Evolutionary conservation across 139 green algal species (phyloP), one percentile per base, ranked within the genome.

Genomic region (Chlamydomonas applanata): DNA sequence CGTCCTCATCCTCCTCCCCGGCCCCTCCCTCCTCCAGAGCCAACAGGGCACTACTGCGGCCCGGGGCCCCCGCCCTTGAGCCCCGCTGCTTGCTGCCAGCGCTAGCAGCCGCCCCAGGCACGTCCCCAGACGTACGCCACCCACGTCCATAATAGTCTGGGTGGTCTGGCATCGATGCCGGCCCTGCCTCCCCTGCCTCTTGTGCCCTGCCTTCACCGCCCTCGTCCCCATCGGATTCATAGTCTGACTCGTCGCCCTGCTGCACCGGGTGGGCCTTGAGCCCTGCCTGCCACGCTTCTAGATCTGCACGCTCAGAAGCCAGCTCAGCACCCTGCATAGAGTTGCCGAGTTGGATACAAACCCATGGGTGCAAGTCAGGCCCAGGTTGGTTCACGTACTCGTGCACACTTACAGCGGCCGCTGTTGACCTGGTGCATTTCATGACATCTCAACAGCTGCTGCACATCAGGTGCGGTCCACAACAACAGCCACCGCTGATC

Each of bases 141-240:
- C 85, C 85, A 20, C 59, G 69, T 4, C 85, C 83, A 72, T 89
- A 57, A 49, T 89, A 91, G 46, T 89, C 73, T 24, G 81, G 76
- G 30, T 91, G 86, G 53, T 91, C 86, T 13, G 73, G 74, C 70
- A 80, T 79, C 0, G 44, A 11, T 17, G 29, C 72, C 44, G 65
- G 20, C 60, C 76, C 25, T 13, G 36, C 49, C 27, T 44, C 4
- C 13, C 33, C 61, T 68, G 53, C 68, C 69, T 29, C 27, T 1
- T 22, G 36, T 35, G 33, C 32, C 17, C 63, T 29, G 27, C 14
- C 63, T 4, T 61, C 54, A 24, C 52, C 60, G 61, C 36, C 17
- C 34, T 54, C 79, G 24, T 77, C 75, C 59, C 82, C 65, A 56
- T 85, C 82, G 35, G 80, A 75, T 9, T 89, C 86, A 54, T 88